Percentiles rank a stretch among this genome's conserved stretches.
Conservation (phyloP, 2,329 filamentous ascomycete species). For the Sporothrix luriei region DNA sequence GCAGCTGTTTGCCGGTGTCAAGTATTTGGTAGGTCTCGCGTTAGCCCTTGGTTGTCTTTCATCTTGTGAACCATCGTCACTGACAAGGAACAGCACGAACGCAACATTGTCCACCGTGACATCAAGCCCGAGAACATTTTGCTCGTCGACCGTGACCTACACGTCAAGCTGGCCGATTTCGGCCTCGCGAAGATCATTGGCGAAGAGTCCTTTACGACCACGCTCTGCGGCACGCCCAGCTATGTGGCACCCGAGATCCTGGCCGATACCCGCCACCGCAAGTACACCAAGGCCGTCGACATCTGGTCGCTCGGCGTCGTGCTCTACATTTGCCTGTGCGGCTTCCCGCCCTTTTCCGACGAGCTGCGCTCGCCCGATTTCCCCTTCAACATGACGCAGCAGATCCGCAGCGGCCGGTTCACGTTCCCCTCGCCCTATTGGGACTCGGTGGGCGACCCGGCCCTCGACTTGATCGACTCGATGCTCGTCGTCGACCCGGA, state of each 20-base stretch:
- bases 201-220: slow-evolving; percentile 96
- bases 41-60: not conserved
- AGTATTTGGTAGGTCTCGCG: slow-evolving; percentile 76
- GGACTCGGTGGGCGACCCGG: slow-evolving; percentile 83
- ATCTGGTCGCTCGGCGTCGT: slow-evolving; percentile 98
- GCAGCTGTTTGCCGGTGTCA: slow-evolving; percentile 90
- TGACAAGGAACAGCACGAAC: slow-evolving; percentile 73
- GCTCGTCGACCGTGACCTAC: slow-evolving; percentile 78
- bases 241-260: slow-evolving; percentile 97
- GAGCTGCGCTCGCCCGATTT: slow-evolving; percentile 81
- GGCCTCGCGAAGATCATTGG: slow-evolving; percentile 98
- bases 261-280: slow-evolving; percentile 75
- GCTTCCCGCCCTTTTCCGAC: slow-evolving; percentile 95
- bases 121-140: slow-evolving; percentile 98
- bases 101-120: slow-evolving; percentile 94
- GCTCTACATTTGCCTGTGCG: slow-evolving; percentile 94
- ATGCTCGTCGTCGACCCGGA: slow-evolving; percentile 91
- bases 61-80: not conserved
- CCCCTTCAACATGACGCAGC: slow-evolving; percentile 82
- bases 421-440: slow-evolving; percentile 97
- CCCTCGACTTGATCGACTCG: slow-evolving; percentile 87
- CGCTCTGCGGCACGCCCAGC: slow-evolving; percentile 92
- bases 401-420: slow-evolving; percentile 86
- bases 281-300: slow-evolving; percentile 93
- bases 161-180: slow-evolving; percentile 93